A percentile compares a stretch with the other conserved stretches of the same genome.
phyloP scores from a whole-genome alignment of 495 filamentous ascomycete species.

The Filosporella fistucella region DNA sequence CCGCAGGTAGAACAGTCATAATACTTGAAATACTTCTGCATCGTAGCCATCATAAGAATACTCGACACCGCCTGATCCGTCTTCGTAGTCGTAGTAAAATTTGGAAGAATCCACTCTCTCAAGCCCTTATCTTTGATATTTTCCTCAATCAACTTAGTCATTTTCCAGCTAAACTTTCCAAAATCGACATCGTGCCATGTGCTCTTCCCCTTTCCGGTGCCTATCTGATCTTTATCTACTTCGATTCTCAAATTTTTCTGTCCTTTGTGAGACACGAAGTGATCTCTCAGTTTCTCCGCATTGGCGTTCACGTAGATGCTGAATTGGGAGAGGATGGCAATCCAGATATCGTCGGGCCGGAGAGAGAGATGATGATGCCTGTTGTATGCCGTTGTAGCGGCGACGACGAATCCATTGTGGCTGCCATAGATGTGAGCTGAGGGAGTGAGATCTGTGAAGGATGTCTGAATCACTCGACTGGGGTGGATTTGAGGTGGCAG shows the following conservation, averaged over 20 bases:
- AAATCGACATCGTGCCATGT: conserved; percentile 31
- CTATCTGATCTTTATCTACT: not conserved
- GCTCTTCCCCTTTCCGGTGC: not conserved
- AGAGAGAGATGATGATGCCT: conserved; percentile 49
- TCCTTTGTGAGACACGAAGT: conserved; percentile 38
- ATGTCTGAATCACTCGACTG: conserved; percentile 6
- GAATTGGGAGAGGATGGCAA: conserved; percentile 52
- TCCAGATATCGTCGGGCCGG: conserved; percentile 60
- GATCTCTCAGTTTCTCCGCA: conserved; percentile 35
- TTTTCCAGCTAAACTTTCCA: conserved; percentile 21
- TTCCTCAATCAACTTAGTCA: conserved; percentile 33
- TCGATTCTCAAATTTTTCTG: conserved; percentile 41
- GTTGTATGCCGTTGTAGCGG: conserved; percentile 45
- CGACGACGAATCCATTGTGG: conserved; percentile 47
- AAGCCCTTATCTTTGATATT: conserved; percentile 31
- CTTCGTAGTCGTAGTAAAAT: conserved; percentile 39
- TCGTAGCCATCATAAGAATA: conserved; percentile 40
- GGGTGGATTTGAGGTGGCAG: not conserved
- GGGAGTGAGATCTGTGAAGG: not conserved
- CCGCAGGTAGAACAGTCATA: conserved; percentile 33
- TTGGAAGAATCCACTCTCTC: conserved; percentile 37
- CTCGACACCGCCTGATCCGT: conserved; percentile 36
- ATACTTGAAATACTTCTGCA: conserved; percentile 43
- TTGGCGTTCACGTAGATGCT: conserved; percentile 46
- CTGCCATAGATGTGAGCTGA: conserved; percentile 14